Evolutionary conservation across 2,329 filamentous ascomycete genomes (phyloP), one percentile per base, ranked within the genome.

Genomic region (Trichoderma oligosporum): DNA sequence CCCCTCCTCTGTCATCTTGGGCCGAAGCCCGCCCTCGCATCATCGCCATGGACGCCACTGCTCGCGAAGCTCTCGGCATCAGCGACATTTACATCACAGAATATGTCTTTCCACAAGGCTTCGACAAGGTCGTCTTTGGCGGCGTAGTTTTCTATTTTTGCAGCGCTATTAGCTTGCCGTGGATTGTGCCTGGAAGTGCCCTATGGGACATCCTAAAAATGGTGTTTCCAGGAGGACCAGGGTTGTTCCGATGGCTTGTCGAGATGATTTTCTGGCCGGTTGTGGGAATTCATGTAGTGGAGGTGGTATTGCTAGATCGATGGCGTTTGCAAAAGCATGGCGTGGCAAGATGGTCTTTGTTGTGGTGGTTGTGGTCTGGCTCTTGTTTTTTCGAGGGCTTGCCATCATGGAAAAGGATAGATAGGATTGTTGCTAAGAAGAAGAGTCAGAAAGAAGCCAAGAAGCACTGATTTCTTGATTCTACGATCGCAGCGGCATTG

Each of bases 1-100:
- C 79, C 1, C 92, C 92, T 8, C 83, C 89, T 0, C 81, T 97
- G 75, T 71, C 73, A n/a, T 78, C 79, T 33, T 85, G 85, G 71
- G 72, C 76, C 33, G 89, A 96, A 58, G 81, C 85, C 8, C 84
- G 90, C 53, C 76, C 80, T 45, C 82, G 88, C 51, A 76, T 93
- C 38, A 84, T 95, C 47, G 83, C 85, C 51, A 88, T 97, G 84
- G 70, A 82, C 71, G 62, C 83, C 75, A 67, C 70, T 67, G 67
- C 82, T 63, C 79, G 87, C 31, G 64, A 74, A 29, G 79, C 73
- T 1, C 81, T 96, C 11, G 84, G 82, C 14, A 77, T 87, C 52
- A 64, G 81, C 76, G 65, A 76, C 66, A 65, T 78, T 35, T 68
- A 67, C 55, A 66, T 82, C 60, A 68, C 66, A 5, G 59, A 62